phyloP scores from a whole-genome alignment of 2,329 filamentous ascomycete species.

The Talaromyces sp. region DNA sequence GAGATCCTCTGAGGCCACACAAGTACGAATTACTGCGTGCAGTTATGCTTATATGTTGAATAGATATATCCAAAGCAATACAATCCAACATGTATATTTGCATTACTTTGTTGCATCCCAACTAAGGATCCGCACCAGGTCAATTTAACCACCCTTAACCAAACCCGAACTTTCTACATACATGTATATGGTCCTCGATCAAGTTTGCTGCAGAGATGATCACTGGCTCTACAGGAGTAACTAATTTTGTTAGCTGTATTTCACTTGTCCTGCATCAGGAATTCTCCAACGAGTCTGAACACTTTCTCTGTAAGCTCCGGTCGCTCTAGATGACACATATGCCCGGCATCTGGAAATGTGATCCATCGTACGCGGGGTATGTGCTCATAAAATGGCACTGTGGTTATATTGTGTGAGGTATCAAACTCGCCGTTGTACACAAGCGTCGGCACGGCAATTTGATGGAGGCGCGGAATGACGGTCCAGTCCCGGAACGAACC shows the following conservation, averaged over 20 bases:
- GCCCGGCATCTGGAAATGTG: not conserved
- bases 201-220: no score
- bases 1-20: no score
- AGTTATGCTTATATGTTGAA: no score
- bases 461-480: not conserved
- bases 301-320: not conserved
- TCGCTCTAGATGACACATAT: slow-evolving; percentile 1
- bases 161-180: no score
- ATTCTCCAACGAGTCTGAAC: not conserved
- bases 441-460: not conserved
- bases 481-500: not conserved
- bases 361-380: not conserved
- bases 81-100: no score
- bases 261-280: not conserved
- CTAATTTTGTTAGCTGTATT: not conserved
- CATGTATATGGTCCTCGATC: no score
- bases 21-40: no score
- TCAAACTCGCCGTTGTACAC: slow-evolving; percentile 1
- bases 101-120: no score
- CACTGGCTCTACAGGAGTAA: not conserved
- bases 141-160: no score
- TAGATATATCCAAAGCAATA: no score
- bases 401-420: not conserved
- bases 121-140: no score
- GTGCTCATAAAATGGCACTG: not conserved